These are phyloP conservation scores for Sistotremastrum niveocremeum DNA, from an alignment of 768 basidiomycete genomes.

Conservation along the genomic window DNA sequence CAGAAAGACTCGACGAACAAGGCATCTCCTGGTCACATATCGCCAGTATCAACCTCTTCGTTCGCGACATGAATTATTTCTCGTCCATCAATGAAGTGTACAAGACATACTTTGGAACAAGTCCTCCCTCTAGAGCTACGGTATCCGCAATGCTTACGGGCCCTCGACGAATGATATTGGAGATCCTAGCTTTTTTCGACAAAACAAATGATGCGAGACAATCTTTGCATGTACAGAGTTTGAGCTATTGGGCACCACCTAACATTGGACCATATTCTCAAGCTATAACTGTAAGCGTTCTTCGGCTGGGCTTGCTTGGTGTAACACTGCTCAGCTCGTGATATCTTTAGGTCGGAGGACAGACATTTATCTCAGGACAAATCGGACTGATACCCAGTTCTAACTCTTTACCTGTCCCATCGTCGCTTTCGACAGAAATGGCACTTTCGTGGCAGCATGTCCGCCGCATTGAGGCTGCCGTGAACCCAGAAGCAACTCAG, in stretches of 20 bases:
- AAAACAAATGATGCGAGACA: slow-evolving; percentile 22
- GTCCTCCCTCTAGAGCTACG: slow-evolving; percentile 92
- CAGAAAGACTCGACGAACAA: slow-evolving; percentile 40
- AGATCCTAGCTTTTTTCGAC: slow-evolving; percentile 62
- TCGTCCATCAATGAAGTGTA: slow-evolving; percentile 66
- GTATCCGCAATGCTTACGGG: slow-evolving; percentile 63
- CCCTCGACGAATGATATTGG: slow-evolving; percentile 47
- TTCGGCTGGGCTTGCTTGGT: neutral
- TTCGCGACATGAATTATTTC: slow-evolving; percentile 77
- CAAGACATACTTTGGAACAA: slow-evolving; percentile 69
- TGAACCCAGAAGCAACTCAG: slow-evolving; percentile 18
- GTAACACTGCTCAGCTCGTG: neutral
- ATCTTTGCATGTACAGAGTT: slow-evolving; percentile 84
- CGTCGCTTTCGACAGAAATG: slow-evolving; percentile 45
- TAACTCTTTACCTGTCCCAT: slow-evolving; percentile 50
- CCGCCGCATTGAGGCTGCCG: slow-evolving; percentile 45
- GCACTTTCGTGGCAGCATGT: slow-evolving; percentile 76
- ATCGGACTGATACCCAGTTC: slow-evolving; percentile 78
- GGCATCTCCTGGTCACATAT: slow-evolving; percentile 43
- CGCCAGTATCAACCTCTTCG: slow-evolving; percentile 66
- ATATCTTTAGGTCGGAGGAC: slow-evolving; percentile 45
- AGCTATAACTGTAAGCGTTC: slow-evolving; percentile 55
- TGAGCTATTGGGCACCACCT: slow-evolving; percentile 98
- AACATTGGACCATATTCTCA: slow-evolving; percentile 99
- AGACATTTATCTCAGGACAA: slow-evolving; percentile 87